Evolutionary conservation across 257 asterid species (phyloP), one percentile per base, ranked within the genome.

Genomic region (Ilex aquifolium): DNA sequence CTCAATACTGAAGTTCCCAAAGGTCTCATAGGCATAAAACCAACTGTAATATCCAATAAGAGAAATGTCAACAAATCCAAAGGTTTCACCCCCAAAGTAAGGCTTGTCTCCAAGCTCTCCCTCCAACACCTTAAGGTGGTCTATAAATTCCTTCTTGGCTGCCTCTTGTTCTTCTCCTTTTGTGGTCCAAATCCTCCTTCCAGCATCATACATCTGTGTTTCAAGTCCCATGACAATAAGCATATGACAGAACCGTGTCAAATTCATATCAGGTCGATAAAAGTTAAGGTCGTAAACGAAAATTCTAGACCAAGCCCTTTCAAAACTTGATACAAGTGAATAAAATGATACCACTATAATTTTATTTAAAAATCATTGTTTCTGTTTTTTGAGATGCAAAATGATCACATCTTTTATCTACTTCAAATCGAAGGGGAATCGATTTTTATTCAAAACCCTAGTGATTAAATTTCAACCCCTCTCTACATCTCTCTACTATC

Each of bases 1-100:
- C 51, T 67, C 75, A 13, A 75, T 61, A 31, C 61, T 77, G 48
- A 77, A 74, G 10, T 74, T 60, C 12, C 79, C 88, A 32, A 3
- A 51, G 10, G 57, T 62, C 44, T 80, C 87, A 32, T 72, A 76
- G 30, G 83, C 65, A 48, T 67, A 17, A 54, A 82, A 85, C 80
- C 76, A 66, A 53, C 68, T 59, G 42, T 59, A 71, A 10, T 42
- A 16, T 32, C 67, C 63, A 30, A 84, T 44, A 2, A 84, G 39
- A 57, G 77, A 77, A 21, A 79, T 31, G 39, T 82, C 88, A 1
- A 73, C 12, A 2, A 39, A 71, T 0, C 88, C 91, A 31, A 84
- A 54, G 0, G 13, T 61, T 21, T 77, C 76, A 8, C 86, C 88
- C 2, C 91, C 92, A 64, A 85, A 82, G 57, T 68, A 79, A 11